Conservation (phyloP, 306 rosid species). For the Medicago ruthenica region DNA sequence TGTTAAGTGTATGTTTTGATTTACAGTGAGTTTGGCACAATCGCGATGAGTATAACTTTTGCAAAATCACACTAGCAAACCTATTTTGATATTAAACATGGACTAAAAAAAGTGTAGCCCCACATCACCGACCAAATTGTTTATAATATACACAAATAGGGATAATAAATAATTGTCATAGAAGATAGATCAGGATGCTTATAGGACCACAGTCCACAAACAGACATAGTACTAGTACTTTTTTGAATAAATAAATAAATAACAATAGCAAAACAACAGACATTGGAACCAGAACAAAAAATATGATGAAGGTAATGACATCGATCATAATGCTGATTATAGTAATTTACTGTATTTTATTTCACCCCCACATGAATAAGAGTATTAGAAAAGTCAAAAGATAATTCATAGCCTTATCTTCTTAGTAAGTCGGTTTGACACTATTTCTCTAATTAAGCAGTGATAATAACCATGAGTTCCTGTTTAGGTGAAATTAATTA, state of each 20-base stretch:
- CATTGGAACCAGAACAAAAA: constrained; percentile 38
- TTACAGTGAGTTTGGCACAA: too few relatives aligned
- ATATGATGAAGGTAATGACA: constrained; percentile 29
- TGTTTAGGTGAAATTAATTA: not conserved
- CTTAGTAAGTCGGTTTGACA: constrained; percentile 16
- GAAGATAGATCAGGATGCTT: not conserved
- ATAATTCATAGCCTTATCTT: constrained; percentile 27
- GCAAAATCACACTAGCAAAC: too few relatives aligned
- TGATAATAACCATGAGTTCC: not conserved
- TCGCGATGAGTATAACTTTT: too few relatives aligned
- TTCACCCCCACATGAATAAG: not conserved
- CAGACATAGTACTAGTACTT: too few relatives aligned
- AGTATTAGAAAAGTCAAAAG: constrained; percentile 39
- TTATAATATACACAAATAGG: constrained; percentile 18
- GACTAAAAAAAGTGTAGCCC: constrained; percentile 6
- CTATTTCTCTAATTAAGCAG: not conserved
- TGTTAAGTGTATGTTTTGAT: too few relatives aligned
- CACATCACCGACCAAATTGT: constrained; percentile 41
- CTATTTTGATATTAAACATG: too few relatives aligned
- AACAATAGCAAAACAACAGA: not conserved
- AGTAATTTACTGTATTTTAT: too few relatives aligned
- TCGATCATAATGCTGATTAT: not conserved
- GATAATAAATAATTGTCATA: not conserved
- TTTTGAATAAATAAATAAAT: not conserved
- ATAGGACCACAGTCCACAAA: not conserved